Conservation (phyloP, 1,284 basidiomycete genomes). For the Neolentinus lepideus region DNA sequence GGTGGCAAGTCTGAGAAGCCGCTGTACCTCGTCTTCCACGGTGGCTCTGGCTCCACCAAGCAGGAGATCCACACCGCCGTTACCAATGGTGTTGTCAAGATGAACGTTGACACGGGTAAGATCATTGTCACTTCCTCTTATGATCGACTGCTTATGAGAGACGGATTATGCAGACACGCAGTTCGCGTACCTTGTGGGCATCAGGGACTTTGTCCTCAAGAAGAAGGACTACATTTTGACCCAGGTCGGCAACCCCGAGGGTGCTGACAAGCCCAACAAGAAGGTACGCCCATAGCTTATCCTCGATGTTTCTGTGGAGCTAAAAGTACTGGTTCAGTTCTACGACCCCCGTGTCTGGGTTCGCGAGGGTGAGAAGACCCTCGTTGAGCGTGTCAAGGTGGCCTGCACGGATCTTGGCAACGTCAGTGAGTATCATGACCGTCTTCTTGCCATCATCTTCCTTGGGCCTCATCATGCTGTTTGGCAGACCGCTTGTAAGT, state of each 20-base stretch:
- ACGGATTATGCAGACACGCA: conserved; percentile 62
- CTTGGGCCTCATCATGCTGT: no score
- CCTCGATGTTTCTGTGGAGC: neutral
- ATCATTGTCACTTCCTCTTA: conserved; percentile 3
- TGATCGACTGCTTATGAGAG: neutral
- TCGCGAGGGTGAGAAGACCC: conserved; percentile 97
- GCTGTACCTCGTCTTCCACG: conserved; percentile 99
- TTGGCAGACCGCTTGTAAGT: no score
- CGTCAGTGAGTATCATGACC: conserved; percentile 31
- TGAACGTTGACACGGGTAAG: conserved; percentile 88
- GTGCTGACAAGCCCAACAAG: conserved; percentile 95
- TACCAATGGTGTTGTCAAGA: conserved; percentile 90
- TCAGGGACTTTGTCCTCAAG: conserved; percentile 81
- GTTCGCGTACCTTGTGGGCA: conserved; percentile 87
- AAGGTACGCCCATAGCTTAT: conserved; percentile 46
- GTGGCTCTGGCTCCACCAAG: conserved; percentile 96
- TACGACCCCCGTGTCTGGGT: conserved; percentile 98
- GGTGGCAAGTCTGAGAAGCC: conserved; percentile 68
- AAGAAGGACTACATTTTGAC: conserved; percentile 83
- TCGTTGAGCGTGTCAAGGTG: conserved; percentile 82
- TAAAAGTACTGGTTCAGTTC: conserved; percentile 36
- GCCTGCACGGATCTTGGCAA: conserved; percentile 90
- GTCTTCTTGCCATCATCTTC: no score
- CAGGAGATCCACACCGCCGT: conserved; percentile 96
- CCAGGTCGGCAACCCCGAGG: conserved; percentile 94